Evolutionary conservation across 441 rosid species (phyloP).

Genomic region (Macaranga tanarius): DNA sequence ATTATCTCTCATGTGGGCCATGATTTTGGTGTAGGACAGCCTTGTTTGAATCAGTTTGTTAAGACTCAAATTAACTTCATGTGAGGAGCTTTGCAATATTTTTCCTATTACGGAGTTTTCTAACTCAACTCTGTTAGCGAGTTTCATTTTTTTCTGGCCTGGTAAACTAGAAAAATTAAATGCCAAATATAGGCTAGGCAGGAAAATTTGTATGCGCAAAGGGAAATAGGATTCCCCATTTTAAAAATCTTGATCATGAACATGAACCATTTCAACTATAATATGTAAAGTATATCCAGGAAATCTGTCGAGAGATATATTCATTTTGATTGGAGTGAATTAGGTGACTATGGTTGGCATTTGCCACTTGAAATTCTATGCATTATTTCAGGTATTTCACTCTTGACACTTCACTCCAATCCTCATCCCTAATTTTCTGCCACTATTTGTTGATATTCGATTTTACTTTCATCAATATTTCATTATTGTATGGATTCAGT

Average conservation of each 20-base stretch:
- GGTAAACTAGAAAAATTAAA: neutral
- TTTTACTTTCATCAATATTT: conserved; percentile 4
- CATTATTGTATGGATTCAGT: neutral
- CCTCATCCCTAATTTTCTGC: neutral
- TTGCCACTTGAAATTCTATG: neutral
- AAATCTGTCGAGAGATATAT: neutral
- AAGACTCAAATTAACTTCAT: neutral
- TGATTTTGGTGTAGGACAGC: neutral
- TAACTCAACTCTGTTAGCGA: neutral
- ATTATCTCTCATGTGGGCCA: neutral
- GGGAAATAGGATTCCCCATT: neutral
- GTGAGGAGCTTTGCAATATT: neutral
- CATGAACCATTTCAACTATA: too few species aligned
- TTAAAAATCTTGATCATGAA: too few species aligned
- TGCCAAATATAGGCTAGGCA: neutral
- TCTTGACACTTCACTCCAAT: too few species aligned
- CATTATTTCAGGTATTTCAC: too few species aligned
- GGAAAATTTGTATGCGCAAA: neutral
- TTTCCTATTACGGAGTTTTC: neutral
- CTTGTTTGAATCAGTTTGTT: too few species aligned
- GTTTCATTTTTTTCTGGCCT: neutral
- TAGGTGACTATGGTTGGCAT: neutral
- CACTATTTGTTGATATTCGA: neutral
- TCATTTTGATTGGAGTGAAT: neutral
- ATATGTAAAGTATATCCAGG: too few species aligned